Conservation (phyloP, 768 basidiomycete genomes). For the Mycena venus region DNA sequence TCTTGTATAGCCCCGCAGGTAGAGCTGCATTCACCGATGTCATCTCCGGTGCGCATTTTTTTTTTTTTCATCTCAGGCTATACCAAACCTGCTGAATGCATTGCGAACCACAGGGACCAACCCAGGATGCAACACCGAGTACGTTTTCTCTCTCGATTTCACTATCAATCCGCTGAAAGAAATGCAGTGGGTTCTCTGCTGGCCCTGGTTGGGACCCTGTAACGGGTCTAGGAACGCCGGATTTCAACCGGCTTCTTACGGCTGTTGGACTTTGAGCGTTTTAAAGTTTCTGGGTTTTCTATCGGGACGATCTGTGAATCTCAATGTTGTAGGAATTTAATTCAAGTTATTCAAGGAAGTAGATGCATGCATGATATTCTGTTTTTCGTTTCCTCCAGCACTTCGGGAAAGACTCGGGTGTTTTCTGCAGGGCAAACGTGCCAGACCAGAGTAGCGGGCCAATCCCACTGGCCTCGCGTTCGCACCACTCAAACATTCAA, state of each 20-base stretch:
- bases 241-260: slow-evolving; percentile 39
- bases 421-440: too few relatives aligned
- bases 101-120: slow-evolving; percentile 4
- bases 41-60: not conserved
- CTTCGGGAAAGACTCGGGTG: too few relatives aligned
- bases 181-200: slow-evolving; percentile 42
- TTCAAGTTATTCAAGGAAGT: not conserved
- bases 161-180: not conserved
- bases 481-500: too few relatives aligned
- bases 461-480: too few relatives aligned
- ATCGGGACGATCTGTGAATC: not conserved
- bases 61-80: not conserved
- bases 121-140: slow-evolving; percentile 22
- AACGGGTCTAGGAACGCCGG: slow-evolving; percentile 51
- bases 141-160: not conserved
- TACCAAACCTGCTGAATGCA: not conserved
- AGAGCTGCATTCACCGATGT: slow-evolving; percentile 21
- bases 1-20: slow-evolving; percentile 46
- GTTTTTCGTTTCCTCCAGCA: too few relatives aligned
- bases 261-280: slow-evolving; percentile 17
- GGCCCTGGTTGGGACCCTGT: slow-evolving; percentile 43
- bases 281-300: not conserved
- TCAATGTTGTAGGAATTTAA: not conserved
- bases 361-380: too few relatives aligned
- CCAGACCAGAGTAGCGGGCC: too few relatives aligned